phyloP scores from a whole-genome alignment of 1,139 yeast genomes.

The Debaryomyces subglobosus region DNA sequence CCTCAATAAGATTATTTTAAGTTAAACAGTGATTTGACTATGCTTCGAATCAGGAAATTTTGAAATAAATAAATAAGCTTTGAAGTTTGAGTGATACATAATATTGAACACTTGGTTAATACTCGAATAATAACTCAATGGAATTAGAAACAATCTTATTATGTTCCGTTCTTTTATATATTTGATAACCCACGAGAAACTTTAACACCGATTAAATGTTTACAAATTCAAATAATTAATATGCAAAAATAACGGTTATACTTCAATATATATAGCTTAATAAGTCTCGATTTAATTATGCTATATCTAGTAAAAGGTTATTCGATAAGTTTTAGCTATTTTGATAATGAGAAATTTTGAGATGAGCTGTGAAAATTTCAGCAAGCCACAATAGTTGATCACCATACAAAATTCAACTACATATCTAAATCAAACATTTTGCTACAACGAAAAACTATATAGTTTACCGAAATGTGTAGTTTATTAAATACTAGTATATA shows the following conservation, averaged over 20 bases:
- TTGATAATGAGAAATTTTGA: conserved; percentile 8
- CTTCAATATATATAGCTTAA: neutral
- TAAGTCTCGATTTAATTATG: neutral
- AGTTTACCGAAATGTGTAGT: neutral
- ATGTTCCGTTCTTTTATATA: conserved; percentile 1
- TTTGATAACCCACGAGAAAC: neutral
- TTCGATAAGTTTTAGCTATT: neutral
- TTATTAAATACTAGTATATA: conserved; percentile 3
- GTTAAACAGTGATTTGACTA: neutral
- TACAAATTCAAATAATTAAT: neutral
- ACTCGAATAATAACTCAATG: conserved; percentile 1
- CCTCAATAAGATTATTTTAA: neutral
- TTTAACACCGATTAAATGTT: neutral
- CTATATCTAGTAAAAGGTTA: neutral
- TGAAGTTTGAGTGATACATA: conserved; percentile 5
- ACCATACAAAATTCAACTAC: neutral
- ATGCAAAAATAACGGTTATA: neutral
- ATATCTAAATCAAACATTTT: neutral
- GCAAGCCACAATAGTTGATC: conserved; percentile 6
- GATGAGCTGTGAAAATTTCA: conserved; percentile 9
- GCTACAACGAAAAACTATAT: neutral
- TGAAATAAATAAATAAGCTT: conserved; percentile 1
- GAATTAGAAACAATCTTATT: conserved; percentile 1
- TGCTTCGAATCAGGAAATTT: conserved; percentile 9
- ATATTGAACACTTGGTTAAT: conserved; percentile 5